Base-by-base conservation (phyloP, 148 eudicot genomes). In the Spergularia marina region DNA sequence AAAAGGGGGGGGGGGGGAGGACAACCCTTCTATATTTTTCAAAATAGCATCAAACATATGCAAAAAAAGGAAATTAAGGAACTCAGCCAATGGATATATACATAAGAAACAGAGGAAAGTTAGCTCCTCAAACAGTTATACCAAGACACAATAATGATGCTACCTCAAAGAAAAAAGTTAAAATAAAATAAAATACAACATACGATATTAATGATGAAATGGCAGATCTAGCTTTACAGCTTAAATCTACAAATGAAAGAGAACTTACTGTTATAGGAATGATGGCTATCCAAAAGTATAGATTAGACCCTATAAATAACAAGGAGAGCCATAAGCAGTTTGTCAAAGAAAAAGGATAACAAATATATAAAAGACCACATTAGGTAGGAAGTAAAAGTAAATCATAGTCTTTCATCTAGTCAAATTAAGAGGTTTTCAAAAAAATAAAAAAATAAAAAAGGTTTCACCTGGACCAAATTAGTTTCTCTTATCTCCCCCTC, bases 241-340 rank as follows among this genome's bases (percentile, higher is more conserved):
- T 40, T 47, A 30, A 53, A 34, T 49, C 4, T 13, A 67, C 16
- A 15, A 18, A 20, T 20, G 60, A 68, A 63, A 52, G 53, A 54
- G 21, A 64, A 95, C 99, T 92, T 88, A 95, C 99, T 72, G 90
- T 82, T 71, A 92, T 65, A 16, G 99, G 99, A 78, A 95, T 88
- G 78, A 92, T 79, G 34, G 99, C 97, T 79, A 95, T 95, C 99
- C 99, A 95, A 82, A 95, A 91, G 83, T 95, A 95, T 41, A 95
- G 86, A 86, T 95, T 95, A 34, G 97, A 95, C 54, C 99, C 99
- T 95, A 94, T 79, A 85, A 82, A 74, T 41, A 75, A 57, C 44
- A 61, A 63, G 57, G 12, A 40, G 55, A 18, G 16, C 11, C 44
- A 71, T 36, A 65, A 63, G 39, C 65, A 36, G 36, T 58, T 59